Evolutionary conservation across 2,329 filamentous ascomycete genomes (phyloP).

Genomic region (Fusarium sp.): DNA sequence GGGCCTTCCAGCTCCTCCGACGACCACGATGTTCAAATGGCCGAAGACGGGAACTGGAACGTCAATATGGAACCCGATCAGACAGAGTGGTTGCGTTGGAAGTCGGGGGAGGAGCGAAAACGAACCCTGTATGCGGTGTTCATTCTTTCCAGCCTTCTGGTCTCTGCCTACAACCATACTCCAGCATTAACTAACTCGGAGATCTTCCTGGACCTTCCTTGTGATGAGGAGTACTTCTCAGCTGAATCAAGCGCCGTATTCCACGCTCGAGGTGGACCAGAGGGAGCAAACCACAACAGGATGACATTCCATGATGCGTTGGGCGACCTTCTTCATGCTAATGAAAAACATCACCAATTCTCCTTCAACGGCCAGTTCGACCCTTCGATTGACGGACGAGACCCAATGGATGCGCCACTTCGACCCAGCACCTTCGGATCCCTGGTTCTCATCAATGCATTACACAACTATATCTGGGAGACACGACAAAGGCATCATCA

Average conservation of each 20-base stretch:
- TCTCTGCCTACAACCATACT: slow-evolving; percentile 92
- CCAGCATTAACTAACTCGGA: slow-evolving; percentile 95
- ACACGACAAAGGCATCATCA: slow-evolving; percentile 91
- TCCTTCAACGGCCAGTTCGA: slow-evolving; percentile 39
- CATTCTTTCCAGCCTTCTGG: slow-evolving; percentile 88
- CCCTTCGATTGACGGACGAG: slow-evolving; percentile 46
- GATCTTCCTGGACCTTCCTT: slow-evolving; percentile 88
- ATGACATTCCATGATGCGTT: slow-evolving; percentile 87
- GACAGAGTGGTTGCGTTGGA: slow-evolving; percentile 86
- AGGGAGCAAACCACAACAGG: slow-evolving; percentile 76
- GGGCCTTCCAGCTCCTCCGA: slow-evolving; percentile 61
- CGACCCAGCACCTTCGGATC: slow-evolving; percentile 93
- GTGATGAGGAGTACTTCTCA: slow-evolving; percentile 91
- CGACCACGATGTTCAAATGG: slow-evolving; percentile 69
- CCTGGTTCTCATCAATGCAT: slow-evolving; percentile 89
- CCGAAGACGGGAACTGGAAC: slow-evolving; percentile 64
- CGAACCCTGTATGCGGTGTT: slow-evolving; percentile 93
- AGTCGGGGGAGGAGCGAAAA: slow-evolving; percentile 88
- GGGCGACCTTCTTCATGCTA: slow-evolving; percentile 83
- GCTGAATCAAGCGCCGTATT: slow-evolving; percentile 88
- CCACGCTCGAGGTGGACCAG: slow-evolving; percentile 79
- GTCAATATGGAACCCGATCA: slow-evolving; percentile 65
- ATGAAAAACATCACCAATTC: slow-evolving; percentile 70
- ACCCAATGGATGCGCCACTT: slow-evolving; percentile 72
- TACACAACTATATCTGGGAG: slow-evolving; percentile 99